Base-by-base conservation (phyloP, 169 alveolate species). In the Plasmodium gonderi region DNA sequence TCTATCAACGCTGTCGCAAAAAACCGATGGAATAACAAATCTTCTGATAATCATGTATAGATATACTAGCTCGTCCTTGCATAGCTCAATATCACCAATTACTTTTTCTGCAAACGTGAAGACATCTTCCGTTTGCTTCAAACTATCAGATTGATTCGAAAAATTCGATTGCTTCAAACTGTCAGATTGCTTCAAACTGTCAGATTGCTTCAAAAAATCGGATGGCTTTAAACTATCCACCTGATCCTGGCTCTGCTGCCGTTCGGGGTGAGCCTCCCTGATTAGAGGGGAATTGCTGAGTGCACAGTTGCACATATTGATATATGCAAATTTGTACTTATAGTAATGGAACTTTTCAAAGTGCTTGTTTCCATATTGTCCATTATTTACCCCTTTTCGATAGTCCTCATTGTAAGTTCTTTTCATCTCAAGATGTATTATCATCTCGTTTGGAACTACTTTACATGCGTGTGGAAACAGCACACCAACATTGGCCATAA, bases 41-140 rank as follows among this genome's bases (percentile, higher is more conserved):
- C 9, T 20, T 49, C 60, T 69, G 40, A 82, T 69, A 38, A 69
- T 82, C 23, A 69, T 68, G 36, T 82, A 82, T 8, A 68, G 45
- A 33, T 68, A 82, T 1, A 68, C 83, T 4, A 82, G 42, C 40
- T 82, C 92, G 11, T 51, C 92, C 76, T 67, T 82, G 42, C 82
- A 69, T 26, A 82, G 11, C 60, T 82, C 92, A 14, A 82, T 82
- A 54, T 82, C 92, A 29, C 40, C 64, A 12, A 82, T 72, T n/a
- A 82, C 49, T 17, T 69, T 82, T 17, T 82, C 51, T 8, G 76
- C 47, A 51, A 68, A 82, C 17, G 42, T 14, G 45, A 38, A 26
- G 8, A 82, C 7, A 40, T 69, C 76, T n/a, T n/a, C n/a, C n/a
- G n/a, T n/a, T n/a, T n/a, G n/a, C n/a, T n/a, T n/a, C n/a, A n/a